These are phyloP conservation scores for Oryza officinalis DNA, from an alignment of 176 grass and related monocot species.

Conservation along the genomic window DNA sequence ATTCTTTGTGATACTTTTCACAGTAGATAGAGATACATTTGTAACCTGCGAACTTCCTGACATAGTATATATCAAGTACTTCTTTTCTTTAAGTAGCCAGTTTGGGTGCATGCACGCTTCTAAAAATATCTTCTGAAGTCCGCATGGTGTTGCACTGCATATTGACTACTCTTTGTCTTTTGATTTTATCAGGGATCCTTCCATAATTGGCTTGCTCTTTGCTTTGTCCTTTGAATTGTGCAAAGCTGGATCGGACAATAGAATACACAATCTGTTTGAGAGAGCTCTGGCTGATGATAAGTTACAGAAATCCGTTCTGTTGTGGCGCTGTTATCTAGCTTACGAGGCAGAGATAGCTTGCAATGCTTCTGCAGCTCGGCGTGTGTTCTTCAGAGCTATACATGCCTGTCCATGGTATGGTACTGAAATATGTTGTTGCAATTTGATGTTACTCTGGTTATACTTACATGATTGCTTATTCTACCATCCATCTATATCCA, in stretches of 20 bases:
- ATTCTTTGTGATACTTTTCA: background rate
- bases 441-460: conserved; percentile 4
- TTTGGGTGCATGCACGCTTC: background rate
- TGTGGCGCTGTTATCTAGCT: conserved; percentile 89
- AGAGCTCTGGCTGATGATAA: conserved; percentile 82
- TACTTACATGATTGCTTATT: background rate
- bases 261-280: conserved; percentile 90
- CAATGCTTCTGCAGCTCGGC: conserved; percentile 69
- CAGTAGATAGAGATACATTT: conserved; percentile 1
- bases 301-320: conserved; percentile 87
- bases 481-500: background rate
- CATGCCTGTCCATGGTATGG: conserved; percentile 94
- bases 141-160: conserved; percentile 16
- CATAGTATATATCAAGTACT: background rate
- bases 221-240: conserved; percentile 82
- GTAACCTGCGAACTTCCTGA: background rate
- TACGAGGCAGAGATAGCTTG: conserved; percentile 70
- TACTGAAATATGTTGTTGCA: background rate
- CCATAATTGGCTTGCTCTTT: conserved; percentile 72
- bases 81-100: conserved; percentile 1
- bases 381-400: conserved; percentile 97
- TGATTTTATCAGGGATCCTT: conserved; percentile 63
- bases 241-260: conserved; percentile 71
- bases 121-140: background rate
- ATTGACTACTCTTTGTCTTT: conserved; percentile 28